These are phyloP conservation scores for Paxillus rubicundulus DNA, from an alignment of 768 basidiomycete species.

Conservation along the genomic window DNA sequence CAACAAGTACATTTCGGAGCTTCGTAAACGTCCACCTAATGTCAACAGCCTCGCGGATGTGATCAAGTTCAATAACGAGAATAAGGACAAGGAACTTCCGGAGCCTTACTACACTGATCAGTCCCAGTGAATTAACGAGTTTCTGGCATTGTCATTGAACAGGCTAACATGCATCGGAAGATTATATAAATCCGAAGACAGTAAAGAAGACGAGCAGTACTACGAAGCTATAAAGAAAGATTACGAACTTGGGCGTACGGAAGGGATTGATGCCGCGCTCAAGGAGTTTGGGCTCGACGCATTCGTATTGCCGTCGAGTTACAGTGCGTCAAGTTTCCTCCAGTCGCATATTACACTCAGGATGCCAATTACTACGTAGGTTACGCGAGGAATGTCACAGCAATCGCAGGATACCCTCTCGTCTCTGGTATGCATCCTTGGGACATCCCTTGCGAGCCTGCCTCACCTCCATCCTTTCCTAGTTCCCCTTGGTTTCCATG, in stretches of 20 bases:
- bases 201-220: constrained; percentile 32
- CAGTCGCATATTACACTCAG: background rate
- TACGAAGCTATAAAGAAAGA: constrained; percentile 44
- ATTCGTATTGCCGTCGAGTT: constrained; percentile 43
- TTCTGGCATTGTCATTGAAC: background rate
- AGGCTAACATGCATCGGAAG: constrained; percentile 5
- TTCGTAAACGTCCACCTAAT: constrained; percentile 54
- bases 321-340: constrained; percentile 8
- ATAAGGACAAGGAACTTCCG: constrained; percentile 48
- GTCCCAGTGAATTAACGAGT: constrained; percentile 27
- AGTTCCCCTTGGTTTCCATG: constrained; percentile 42
- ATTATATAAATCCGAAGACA: constrained; percentile 21
- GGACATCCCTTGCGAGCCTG: background rate
- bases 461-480: constrained; percentile 26
- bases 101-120: constrained; percentile 36
- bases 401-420: constrained; percentile 38
- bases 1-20: constrained; percentile 43
- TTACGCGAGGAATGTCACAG: constrained; percentile 27
- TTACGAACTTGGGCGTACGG: constrained; percentile 45
- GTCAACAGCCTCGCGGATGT: constrained; percentile 55
- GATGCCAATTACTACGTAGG: constrained; percentile 8
- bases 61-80: constrained; percentile 53
- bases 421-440: constrained; percentile 26
- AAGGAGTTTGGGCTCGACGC: constrained; percentile 48
- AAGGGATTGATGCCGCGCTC: constrained; percentile 54